Percentiles rank a stretch among this genome's conserved stretches.
These are phyloP conservation scores for Amyloporia xantha DNA, from an alignment of 768 basidiomycete genomes.

Conservation along the genomic window DNA sequence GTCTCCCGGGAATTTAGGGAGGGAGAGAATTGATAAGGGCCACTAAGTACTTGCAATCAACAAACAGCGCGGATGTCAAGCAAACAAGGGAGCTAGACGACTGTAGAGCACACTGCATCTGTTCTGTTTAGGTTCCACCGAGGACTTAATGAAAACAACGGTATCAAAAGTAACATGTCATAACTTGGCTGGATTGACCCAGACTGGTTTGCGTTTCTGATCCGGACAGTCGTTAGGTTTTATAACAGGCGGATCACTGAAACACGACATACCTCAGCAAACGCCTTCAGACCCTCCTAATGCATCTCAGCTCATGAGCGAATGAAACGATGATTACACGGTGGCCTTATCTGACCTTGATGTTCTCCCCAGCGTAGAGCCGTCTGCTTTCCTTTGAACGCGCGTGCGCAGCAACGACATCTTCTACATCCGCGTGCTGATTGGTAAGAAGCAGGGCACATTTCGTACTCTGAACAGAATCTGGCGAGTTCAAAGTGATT, in stretches of 20 bases:
- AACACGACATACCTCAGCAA: constrained; percentile 58
- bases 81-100: too few relatives aligned
- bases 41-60: too few relatives aligned
- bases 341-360: constrained; percentile 44
- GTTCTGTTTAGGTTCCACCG: too few relatives aligned
- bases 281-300: constrained; percentile 68
- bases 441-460: constrained; percentile 50
- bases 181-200: constrained; percentile 54
- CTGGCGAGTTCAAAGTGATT: constrained; percentile 65
- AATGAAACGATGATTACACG: neutral
- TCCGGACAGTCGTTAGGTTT: too few relatives aligned
- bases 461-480: constrained; percentile 74
- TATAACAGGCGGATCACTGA: too few relatives aligned
- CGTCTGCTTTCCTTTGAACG: constrained; percentile 43
- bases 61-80: neutral
- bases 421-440: constrained; percentile 45
- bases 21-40: too few relatives aligned
- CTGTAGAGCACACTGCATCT: too few relatives aligned
- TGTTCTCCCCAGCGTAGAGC: constrained; percentile 56
- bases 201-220: constrained; percentile 44
- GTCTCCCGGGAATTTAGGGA: too few relatives aligned
- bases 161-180: too few relatives aligned
- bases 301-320: neutral
- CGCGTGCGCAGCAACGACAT: constrained; percentile 40
- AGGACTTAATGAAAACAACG: too few relatives aligned